Evolutionary conservation across 2,329 filamentous ascomycete species (phyloP).

Genomic region (Neonectria magnoliae): DNA sequence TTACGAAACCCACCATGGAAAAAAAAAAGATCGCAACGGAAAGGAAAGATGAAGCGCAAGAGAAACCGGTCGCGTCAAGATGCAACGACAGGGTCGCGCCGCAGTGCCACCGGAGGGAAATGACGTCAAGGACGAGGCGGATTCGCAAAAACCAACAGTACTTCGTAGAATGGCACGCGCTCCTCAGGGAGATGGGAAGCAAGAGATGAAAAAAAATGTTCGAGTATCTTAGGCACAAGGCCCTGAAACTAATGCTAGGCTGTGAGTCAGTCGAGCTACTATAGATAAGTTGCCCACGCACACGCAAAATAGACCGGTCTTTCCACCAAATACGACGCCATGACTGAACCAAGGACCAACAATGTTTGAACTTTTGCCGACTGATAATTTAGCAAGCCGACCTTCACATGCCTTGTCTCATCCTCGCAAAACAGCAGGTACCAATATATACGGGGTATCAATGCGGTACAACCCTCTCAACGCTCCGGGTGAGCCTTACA

Average conservation of each 20-base stretch:
- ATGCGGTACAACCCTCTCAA: background rate
- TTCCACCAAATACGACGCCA: conserved; percentile 30
- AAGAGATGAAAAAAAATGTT: conserved; percentile 13
- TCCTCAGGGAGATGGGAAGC: conserved; percentile 18
- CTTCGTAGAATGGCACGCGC: conserved; percentile 26
- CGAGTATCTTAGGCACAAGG: conserved; percentile 16
- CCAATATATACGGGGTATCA: background rate
- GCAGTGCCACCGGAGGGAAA: conserved; percentile 19
- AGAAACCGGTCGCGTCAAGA: conserved; percentile 20
- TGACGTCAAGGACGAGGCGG: conserved; percentile 17
- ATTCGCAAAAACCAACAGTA: conserved; percentile 20
- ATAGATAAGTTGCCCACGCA: conserved; percentile 47
- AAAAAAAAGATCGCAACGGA: conserved; percentile 12
- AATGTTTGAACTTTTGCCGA: background rate
- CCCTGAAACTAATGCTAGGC: conserved; percentile 25
- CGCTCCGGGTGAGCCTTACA: background rate
- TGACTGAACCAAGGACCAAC: background rate
- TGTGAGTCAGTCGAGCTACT: conserved; percentile 39
- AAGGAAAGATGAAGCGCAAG: conserved; percentile 14
- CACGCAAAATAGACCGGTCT: conserved; percentile 46
- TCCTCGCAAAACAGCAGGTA: background rate
- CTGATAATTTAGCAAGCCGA: background rate
- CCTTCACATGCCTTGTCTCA: background rate
- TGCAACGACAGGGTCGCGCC: conserved; percentile 12
- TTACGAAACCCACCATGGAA: conserved; percentile 8